These are phyloP conservation scores for Aspergillus conjunctus DNA, from an alignment of 495 filamentous ascomycete genomes.

Conservation along the genomic window DNA sequence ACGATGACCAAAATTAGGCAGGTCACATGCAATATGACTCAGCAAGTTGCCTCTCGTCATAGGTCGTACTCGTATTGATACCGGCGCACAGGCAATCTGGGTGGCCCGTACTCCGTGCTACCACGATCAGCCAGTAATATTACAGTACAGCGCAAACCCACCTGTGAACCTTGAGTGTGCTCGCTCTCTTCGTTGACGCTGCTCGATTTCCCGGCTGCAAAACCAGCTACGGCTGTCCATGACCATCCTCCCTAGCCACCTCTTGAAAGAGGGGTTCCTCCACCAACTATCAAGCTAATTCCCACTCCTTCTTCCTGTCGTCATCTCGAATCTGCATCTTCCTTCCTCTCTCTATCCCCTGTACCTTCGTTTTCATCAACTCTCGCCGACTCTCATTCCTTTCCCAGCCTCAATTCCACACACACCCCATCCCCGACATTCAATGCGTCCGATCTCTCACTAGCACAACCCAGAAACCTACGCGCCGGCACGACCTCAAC, in stretches of 20 bases:
- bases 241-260: conserved; percentile 8
- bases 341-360: conserved; percentile 2
- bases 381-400: conserved; percentile 3
- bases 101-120: not conserved
- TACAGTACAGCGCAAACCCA: not conserved
- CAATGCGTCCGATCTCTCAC: conserved; percentile 26
- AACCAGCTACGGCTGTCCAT: not conserved
- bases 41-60: not conserved
- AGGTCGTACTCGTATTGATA: not conserved
- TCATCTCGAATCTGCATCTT: conserved; percentile 9
- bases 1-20: not conserved
- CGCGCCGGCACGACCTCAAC: conserved; percentile 23
- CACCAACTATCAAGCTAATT: conserved; percentile 12
- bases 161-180: not conserved
- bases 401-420: conserved; percentile 11
- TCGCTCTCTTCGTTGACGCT: no score
- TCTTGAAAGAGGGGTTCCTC: conserved; percentile 18
- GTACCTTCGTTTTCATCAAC: conserved; percentile 16
- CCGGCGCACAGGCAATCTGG: not conserved
- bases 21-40: conserved; percentile 7
- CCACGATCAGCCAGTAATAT: not conserved
- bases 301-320: conserved; percentile 25
- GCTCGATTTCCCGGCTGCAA: not conserved
- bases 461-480: conserved; percentile 20
- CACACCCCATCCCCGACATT: conserved; percentile 10